These are phyloP conservation scores for Botrytis byssoidea DNA, from an alignment of 2,329 filamentous ascomycete species.

Conservation along the genomic window DNA sequence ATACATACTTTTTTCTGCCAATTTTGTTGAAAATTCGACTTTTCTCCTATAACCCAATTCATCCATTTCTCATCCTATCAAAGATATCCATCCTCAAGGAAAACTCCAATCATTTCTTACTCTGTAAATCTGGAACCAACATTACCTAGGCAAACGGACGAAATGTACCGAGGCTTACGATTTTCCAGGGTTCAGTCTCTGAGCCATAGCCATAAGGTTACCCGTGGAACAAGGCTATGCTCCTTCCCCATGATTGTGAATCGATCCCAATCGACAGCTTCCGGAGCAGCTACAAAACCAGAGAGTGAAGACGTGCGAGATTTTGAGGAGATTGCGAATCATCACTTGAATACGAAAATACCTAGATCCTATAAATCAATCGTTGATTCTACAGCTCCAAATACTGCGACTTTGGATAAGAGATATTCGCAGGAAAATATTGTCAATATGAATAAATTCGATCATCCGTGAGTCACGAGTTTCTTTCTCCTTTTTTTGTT, in stretches of 20 bases:
- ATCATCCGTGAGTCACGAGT: conserved; percentile 23
- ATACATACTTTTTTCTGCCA: neutral
- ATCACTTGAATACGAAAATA: neutral
- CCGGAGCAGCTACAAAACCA: neutral
- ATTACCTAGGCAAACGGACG: neutral
- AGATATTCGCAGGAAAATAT: neutral
- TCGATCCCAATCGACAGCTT: neutral
- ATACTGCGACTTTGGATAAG: neutral
- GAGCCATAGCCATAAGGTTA: neutral
- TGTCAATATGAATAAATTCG: neutral
- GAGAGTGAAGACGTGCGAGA: neutral
- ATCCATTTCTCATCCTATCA: neutral
- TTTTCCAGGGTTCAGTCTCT: neutral
- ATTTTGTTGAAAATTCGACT: neutral
- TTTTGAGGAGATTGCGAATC: neutral
- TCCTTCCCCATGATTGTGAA: neutral
- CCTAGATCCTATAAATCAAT: neutral
- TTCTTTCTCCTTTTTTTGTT: neutral
- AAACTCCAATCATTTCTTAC: conserved; percentile 14
- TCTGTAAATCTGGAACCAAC: neutral
- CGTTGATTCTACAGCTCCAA: neutral
- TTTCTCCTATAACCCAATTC: neutral
- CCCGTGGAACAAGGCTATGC: neutral
- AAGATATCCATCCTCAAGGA: conserved; percentile 16
- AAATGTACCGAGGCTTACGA: conserved; percentile 11